These are phyloP conservation scores for Rhizophora apiculata DNA, from an alignment of 345 rosid genomes.

Conservation along the genomic window DNA sequence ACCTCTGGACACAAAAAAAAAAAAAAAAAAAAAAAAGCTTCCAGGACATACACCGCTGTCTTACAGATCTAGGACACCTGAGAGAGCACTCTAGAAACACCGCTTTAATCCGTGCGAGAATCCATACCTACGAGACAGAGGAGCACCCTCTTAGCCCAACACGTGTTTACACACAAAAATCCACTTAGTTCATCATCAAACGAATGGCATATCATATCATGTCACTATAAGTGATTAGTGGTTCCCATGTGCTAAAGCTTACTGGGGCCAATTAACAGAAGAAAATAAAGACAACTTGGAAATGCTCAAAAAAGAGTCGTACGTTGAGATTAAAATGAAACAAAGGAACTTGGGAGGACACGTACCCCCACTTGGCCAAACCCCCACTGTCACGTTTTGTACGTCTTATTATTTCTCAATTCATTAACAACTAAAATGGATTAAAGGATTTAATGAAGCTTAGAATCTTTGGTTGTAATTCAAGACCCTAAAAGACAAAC, in stretches of 20 bases:
- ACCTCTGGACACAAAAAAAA: neutral
- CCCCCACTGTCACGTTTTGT: constrained; percentile 19
- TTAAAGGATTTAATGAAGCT: constrained; percentile 33
- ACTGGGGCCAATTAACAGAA: constrained; percentile 6
- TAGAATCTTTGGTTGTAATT: constrained; percentile 41
- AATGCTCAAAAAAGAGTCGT: constrained; percentile 18
- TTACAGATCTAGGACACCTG: constrained; percentile 47
- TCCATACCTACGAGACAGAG: constrained; percentile 17
- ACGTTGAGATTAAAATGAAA: neutral
- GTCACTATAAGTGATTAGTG: constrained; percentile 10
- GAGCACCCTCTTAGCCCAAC: constrained; percentile 5
- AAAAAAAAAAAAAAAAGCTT: no score
- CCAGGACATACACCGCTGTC: constrained; percentile 24
- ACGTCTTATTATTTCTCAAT: constrained; percentile 16
- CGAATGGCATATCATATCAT: no score
- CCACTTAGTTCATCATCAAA: neutral
- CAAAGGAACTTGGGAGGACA: constrained; percentile 24
- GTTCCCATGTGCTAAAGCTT: constrained; percentile 59
- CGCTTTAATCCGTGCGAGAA: constrained; percentile 17
- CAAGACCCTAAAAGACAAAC: constrained; percentile 23
- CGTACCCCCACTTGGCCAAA: constrained; percentile 26
- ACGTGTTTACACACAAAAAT: constrained; percentile 13
- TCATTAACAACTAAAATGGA: constrained; percentile 14
- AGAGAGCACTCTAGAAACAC: constrained; percentile 13
- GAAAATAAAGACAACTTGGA: constrained; percentile 36